These are phyloP conservation scores for Phytopythium delawarense DNA, from an alignment of 352 stramenopile genomes.

Conservation along the genomic window DNA sequence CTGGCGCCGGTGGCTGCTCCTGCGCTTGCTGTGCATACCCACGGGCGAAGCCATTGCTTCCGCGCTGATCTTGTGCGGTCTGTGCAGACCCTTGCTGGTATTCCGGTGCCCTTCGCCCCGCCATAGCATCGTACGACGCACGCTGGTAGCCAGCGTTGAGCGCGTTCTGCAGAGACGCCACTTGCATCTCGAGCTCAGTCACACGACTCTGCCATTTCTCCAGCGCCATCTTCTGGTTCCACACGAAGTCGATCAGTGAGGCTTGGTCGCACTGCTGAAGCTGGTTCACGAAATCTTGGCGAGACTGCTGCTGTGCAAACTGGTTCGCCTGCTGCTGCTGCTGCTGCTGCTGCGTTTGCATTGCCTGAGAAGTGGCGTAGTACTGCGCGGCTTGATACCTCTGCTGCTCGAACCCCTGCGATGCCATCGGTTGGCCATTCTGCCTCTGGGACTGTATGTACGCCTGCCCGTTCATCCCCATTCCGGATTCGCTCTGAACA, in stretches of 20 bases:
- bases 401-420: conserved; percentile 7
- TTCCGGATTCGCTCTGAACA: not conserved
- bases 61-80: not conserved
- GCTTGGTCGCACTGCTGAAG: conserved; percentile 66
- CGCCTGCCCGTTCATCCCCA: not conserved
- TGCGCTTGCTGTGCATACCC: conserved; percentile 10
- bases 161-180: conserved; percentile 21
- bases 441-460: not conserved
- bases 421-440: not conserved
- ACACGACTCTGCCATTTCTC: conserved; percentile 56
- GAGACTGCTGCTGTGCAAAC: conserved; percentile 25
- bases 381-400: conserved; percentile 13
- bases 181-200: conserved; percentile 47
- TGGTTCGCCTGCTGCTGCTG: conserved; percentile 21
- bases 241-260: conserved; percentile 65
- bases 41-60: not conserved
- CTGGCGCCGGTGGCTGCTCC: not conserved
- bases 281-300: conserved; percentile 64
- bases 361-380: conserved; percentile 5
- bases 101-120: conserved; percentile 1
- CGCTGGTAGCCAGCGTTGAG: conserved; percentile 5
- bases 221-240: conserved; percentile 61
- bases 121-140: not conserved
- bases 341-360: conserved; percentile 14
- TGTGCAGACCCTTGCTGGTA: conserved; percentile 4